Conservation (phyloP, 2,329 filamentous ascomycete species). For the Clarireedia homoeocarpa region DNA sequence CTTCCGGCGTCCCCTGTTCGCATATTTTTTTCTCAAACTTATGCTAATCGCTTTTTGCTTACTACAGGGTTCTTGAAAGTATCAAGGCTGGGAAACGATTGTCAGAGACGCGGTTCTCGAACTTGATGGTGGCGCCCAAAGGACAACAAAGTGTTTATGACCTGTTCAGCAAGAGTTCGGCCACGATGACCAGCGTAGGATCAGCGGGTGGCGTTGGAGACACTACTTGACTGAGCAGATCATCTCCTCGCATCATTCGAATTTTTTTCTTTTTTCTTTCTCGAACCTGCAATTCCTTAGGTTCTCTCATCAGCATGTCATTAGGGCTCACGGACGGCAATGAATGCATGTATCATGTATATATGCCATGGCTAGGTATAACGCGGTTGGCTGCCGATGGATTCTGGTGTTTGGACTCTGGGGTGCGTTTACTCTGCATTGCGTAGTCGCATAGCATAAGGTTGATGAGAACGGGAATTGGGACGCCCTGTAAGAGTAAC, state of each 20-base stretch:
- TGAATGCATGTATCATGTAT: slow-evolving; percentile 10
- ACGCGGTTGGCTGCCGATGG: slow-evolving; percentile 14
- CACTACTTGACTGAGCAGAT: slow-evolving; percentile 1
- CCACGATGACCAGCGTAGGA: slow-evolving; percentile 9
- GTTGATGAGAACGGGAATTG: not conserved
- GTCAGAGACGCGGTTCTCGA: slow-evolving; percentile 64
- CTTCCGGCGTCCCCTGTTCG: slow-evolving; percentile 5
- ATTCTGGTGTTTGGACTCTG: slow-evolving; percentile 10
- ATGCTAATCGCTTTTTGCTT: slow-evolving; percentile 3
- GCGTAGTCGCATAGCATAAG: slow-evolving; percentile 16
- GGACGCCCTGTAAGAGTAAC: not conserved
- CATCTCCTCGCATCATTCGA: not conserved
- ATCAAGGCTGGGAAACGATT: slow-evolving; percentile 67
- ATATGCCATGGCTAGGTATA: slow-evolving; percentile 9
- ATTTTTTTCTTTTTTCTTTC: not conserved
- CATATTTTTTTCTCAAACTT: not conserved
- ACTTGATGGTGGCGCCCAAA: slow-evolving; percentile 51
- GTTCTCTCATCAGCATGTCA: slow-evolving; percentile 3
- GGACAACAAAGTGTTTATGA: slow-evolving; percentile 58
- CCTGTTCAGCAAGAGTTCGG: slow-evolving; percentile 33
- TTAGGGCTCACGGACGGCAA: not conserved
- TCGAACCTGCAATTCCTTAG: not conserved
- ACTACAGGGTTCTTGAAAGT: slow-evolving; percentile 68
- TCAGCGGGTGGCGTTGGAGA: slow-evolving; percentile 3
- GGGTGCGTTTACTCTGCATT: slow-evolving; percentile 2